Evolutionary conservation across 73 alveolate genomes (phyloP), one percentile per base, ranked within the genome.

Genomic region (Tetrahymena borealis): DNA sequence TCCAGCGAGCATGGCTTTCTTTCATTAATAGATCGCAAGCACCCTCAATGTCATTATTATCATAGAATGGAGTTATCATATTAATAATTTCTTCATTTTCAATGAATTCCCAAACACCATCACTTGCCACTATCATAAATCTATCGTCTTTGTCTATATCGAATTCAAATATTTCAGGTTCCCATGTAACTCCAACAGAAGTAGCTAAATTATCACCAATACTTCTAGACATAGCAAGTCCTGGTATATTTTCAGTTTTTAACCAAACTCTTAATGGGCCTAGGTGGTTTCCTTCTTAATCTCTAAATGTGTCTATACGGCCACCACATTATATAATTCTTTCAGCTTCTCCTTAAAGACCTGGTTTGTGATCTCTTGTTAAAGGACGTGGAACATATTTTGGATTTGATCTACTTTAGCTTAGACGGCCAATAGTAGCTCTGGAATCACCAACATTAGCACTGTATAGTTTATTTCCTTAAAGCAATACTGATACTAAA

Each of bases 41-140:
- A 4, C 85, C 85, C 28, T 60, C 85, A 24, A 60, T 24, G 31
- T 60, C 85, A 60, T 60, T 60, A 60, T 60, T 60, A 13, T 60
- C 85, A 20, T 60, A 60, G 9, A 24, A 60, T 0, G 85, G 85
- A 4, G 85, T 15, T 24, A 96, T 93, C 38, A 95, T 97, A 91
- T 96, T 91, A 35, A 94, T 95, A 32, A 97, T 95, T 90, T 98
- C 98, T 42, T 97, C 97, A 94, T 97, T 98, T 35, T 95, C 94
- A 90, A 98, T 90, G 92, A 97, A 98, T 94, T 98, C 99, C 99
- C 99, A 98, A 78, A 98, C 96, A 0, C 99, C 99, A 96, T 98
- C 99, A 96, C 98, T 95, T 8, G 99, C 99, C 16, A 98, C 90
- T 38, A 98, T 94, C 41, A 97, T 93, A 93, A 98, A 96, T 79